A percentile compares a stretch with the other conserved stretches of the same genome.
phyloP scores from a whole-genome alignment of 2,329 filamentous ascomycete species.

The Aureobasidium mangrovei region DNA sequence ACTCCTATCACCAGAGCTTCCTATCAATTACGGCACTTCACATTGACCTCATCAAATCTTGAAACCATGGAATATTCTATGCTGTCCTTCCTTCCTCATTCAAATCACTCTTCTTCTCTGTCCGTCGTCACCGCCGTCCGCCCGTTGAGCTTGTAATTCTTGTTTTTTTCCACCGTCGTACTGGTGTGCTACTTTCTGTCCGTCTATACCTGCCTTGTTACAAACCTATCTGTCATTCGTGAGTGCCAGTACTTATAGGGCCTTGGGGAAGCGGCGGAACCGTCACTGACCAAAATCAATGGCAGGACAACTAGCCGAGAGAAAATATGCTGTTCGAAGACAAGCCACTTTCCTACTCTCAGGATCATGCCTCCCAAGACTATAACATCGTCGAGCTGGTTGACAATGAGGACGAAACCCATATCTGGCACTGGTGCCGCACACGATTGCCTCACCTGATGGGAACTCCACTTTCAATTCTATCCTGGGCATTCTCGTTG shows the following conservation, averaged over 20 bases:
- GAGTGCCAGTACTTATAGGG: background rate
- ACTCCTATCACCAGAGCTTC: conserved; percentile 3
- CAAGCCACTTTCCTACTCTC: background rate
- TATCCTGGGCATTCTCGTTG: conserved; percentile 10
- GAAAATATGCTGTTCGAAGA: conserved; percentile 6
- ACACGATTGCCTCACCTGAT: conserved; percentile 1
- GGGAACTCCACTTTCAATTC: conserved; percentile 4
- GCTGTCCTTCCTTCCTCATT: background rate
- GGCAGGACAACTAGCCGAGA: background rate
- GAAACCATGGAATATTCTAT: conserved; percentile 1
- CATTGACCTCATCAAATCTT: conserved; percentile 1
- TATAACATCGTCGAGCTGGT: conserved; percentile 4
- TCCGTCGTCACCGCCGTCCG: background rate
- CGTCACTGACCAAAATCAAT: background rate
- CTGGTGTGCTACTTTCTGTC: conserved; percentile 2
- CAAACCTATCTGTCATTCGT: background rate
- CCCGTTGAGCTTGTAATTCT: conserved; percentile 7
- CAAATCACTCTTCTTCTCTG: background rate
- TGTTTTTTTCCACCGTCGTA: background rate
- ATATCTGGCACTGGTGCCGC: background rate
- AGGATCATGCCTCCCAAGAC: background rate
- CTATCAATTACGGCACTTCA: background rate
- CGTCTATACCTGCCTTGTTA: background rate
- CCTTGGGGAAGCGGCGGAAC: background rate
- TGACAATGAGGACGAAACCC: background rate